phyloP scores from a whole-genome alignment of 257 asterid genomes.

The Penstemon barbatus region DNA sequence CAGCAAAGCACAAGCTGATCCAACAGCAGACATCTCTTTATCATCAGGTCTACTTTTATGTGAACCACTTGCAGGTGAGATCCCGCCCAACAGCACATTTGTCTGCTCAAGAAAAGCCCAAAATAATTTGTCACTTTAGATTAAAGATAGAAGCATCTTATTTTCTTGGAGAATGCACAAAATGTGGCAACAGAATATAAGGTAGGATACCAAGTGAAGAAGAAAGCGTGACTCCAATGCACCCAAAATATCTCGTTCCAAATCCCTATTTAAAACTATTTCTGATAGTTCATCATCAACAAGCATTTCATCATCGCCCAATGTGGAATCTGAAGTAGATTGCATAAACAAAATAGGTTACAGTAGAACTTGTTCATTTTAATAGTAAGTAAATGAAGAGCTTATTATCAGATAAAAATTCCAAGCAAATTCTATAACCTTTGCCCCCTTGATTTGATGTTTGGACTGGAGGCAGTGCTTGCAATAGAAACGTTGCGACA shows the following conservation, averaged over 20 bases:
- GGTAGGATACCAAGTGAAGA: slow-evolving; percentile 67
- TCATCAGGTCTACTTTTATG: slow-evolving; percentile 48
- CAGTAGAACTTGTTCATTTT: slow-evolving; percentile 8
- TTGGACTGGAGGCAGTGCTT: slow-evolving; percentile 71
- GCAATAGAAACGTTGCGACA: slow-evolving; percentile 73
- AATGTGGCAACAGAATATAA: slow-evolving; percentile 8
- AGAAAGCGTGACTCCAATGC: slow-evolving; percentile 78
- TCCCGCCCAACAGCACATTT: slow-evolving; percentile 65
- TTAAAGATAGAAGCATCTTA: slow-evolving; percentile 21
- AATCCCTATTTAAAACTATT: slow-evolving; percentile 54
- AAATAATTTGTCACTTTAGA: slow-evolving; percentile 17
- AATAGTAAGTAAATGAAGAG: background rate
- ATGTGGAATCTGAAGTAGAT: slow-evolving; percentile 44
- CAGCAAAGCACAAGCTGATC: slow-evolving; percentile 85
- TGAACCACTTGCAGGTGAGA: slow-evolving; percentile 43
- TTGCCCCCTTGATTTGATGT: slow-evolving; percentile 54
- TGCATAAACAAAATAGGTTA: slow-evolving; percentile 24
- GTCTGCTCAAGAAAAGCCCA: slow-evolving; percentile 51
- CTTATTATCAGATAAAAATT: background rate
- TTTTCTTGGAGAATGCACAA: slow-evolving; percentile 20
- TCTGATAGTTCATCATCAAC: slow-evolving; percentile 51
- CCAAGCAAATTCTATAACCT: slow-evolving; percentile 31
- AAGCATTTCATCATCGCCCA: slow-evolving; percentile 78
- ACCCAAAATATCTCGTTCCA: slow-evolving; percentile 71
- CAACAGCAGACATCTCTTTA: slow-evolving; percentile 73